Base-by-base conservation (phyloP, 371 early-diverging fungal species). In the Actinomortierella ambigua region DNA sequence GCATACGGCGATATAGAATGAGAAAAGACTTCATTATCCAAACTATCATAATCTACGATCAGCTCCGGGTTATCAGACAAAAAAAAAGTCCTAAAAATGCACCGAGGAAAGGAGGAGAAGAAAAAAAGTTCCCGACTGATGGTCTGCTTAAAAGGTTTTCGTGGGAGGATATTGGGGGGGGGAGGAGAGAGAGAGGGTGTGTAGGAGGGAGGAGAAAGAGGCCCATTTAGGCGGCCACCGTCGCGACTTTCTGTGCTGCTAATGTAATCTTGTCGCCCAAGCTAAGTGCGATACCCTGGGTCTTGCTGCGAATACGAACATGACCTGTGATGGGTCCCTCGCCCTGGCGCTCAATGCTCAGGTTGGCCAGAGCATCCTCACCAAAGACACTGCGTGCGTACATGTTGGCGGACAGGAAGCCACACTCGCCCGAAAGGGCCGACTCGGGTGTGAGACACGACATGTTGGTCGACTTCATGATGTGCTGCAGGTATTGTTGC, bases 311-410 rank as follows among this genome's bases (percentile, higher is more conserved):
- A 65, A 98, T 98, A 50, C 98, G 89, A 55, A 98, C 95, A 81
- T 98, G 98, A 24, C 98, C 99, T 17, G 88, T 85, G 57, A 98
- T 93, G 2, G 90, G 83, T 17, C 89, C 88, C 41, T 85, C 84
- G 24, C 86, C 83, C 24, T 81, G 85, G 69, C 90, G 86, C 77
- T 98, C 98, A 51, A 98, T 88, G 67, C 94, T 93, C 63, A 98
- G 84, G 75, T 97, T 98, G 50, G 98, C 97, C 63, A 98, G 77
- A 11, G 97, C 96, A 75, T 98, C 99, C 77, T 98, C 99, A 70
- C 96, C 99, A 83, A 98, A 98, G 51, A 97, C 95, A 62, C 90
- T 91, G 53, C 91, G 84, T 13, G 97, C 96, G 71, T 98, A 98
- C 85, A 98, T 82, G 76, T 98, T 98, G 24, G 96, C 96, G 2